Conservation (phyloP, 768 basidiomycete genomes). For the Pisolithus tinctorius region DNA sequence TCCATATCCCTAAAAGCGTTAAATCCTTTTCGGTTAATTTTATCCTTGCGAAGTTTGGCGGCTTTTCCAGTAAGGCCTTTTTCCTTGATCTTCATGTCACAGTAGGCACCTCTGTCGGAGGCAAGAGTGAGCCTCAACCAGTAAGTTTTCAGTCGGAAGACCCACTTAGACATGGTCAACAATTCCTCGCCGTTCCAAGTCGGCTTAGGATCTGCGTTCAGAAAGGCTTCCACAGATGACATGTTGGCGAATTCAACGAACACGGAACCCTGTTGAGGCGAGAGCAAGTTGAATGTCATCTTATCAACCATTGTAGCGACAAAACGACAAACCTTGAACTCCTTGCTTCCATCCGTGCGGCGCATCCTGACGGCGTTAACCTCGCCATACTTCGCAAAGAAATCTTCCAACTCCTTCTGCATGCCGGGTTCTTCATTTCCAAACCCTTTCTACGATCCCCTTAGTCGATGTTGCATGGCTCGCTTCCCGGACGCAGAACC, state of each 20-base stretch:
- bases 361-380: slow-evolving; percentile 86
- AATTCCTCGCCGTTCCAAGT: slow-evolving; percentile 72
- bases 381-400: slow-evolving; percentile 70
- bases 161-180: slow-evolving; percentile 83
- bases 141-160: background rate
- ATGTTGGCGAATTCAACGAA: slow-evolving; percentile 84
- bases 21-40: slow-evolving; percentile 52
- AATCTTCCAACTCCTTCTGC: slow-evolving; percentile 71
- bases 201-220: slow-evolving; percentile 77
- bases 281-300: background rate
- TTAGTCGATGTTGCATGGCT: background rate
- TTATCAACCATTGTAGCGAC: background rate
- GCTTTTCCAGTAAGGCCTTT: slow-evolving; percentile 79
- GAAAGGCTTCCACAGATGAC: slow-evolving; percentile 62
- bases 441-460: slow-evolving; percentile 75
- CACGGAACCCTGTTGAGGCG: slow-evolving; percentile 67
- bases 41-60: slow-evolving; percentile 52
- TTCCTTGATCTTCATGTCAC: slow-evolving; percentile 94
- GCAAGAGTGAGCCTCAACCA: background rate
- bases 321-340: slow-evolving; percentile 67
- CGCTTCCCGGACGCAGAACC: background rate
- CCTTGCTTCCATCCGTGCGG: slow-evolving; percentile 67
- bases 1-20: slow-evolving; percentile 74
- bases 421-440: slow-evolving; percentile 56
- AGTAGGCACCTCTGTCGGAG: slow-evolving; percentile 64